Conservation (phyloP, 1,284 basidiomycete genomes). For the Ganoderma boninense region DNA sequence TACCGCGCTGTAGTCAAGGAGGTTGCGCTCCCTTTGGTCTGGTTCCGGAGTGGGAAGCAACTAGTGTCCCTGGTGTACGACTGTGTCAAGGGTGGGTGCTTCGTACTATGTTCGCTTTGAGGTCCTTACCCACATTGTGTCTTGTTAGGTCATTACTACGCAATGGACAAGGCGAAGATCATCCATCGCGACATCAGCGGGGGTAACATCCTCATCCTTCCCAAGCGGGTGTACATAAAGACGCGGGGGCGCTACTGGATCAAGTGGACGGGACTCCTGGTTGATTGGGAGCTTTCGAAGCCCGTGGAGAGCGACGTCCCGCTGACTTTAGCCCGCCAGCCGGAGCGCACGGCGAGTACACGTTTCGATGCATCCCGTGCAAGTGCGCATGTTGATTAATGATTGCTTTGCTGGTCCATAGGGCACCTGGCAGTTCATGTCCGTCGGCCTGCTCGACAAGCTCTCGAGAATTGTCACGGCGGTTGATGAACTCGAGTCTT, state of each 20-base stretch:
- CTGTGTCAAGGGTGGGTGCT: too few relatives aligned
- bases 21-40: slow-evolving; percentile 14
- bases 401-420: neutral
- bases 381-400: too few relatives aligned
- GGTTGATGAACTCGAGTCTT: slow-evolving; percentile 16
- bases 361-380: too few relatives aligned
- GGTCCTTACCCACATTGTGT: neutral
- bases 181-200: slow-evolving; percentile 25
- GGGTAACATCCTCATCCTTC: slow-evolving; percentile 21
- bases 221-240: neutral
- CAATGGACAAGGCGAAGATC: neutral
- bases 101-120: too few relatives aligned
- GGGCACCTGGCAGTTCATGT: slow-evolving; percentile 17
- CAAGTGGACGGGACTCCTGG: slow-evolving; percentile 17
- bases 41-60: too few relatives aligned
- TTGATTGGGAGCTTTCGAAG: slow-evolving; percentile 17
- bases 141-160: slow-evolving; percentile 12
- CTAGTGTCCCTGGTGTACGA: too few relatives aligned
- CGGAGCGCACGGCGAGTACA: too few relatives aligned
- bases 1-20: slow-evolving; percentile 22
- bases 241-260: neutral
- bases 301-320: neutral
- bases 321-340: too few relatives aligned
- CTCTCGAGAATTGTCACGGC: neutral
- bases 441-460: neutral